Evolutionary conservation across 768 basidiomycete genomes (phyloP).

Genomic region (Solioccasus polychromus): DNA sequence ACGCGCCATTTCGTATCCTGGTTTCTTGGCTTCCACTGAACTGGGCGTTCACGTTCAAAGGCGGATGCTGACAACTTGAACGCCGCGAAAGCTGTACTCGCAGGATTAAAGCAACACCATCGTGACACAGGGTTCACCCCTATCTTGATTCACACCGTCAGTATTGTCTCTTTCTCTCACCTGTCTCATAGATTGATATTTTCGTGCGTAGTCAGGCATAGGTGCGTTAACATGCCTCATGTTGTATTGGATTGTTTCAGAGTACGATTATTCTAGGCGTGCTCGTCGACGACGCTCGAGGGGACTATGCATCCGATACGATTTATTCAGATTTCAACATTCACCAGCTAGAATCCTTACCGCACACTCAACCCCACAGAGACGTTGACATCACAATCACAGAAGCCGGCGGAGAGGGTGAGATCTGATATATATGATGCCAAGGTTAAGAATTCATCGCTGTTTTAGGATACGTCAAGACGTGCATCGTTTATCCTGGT

Average conservation of each 20-base stretch:
- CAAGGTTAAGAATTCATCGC: not conserved
- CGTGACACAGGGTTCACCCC: constrained; percentile 39
- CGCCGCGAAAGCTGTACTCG: constrained; percentile 43
- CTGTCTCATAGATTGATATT: constrained; percentile 10
- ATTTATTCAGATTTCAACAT: constrained; percentile 52
- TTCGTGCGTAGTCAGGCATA: constrained; percentile 43
- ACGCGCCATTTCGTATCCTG: not conserved
- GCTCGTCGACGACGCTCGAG: constrained; percentile 34
- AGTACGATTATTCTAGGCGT: constrained; percentile 9
- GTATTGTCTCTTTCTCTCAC: constrained; percentile 15
- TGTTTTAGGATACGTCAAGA: constrained; percentile 48
- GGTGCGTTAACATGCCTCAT: constrained; percentile 26
- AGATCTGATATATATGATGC: not conserved
- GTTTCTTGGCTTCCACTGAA: not conserved
- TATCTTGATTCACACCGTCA: constrained; percentile 58
- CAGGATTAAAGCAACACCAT: constrained; percentile 46
- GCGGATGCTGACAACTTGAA: constrained; percentile 44
- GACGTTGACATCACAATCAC: constrained; percentile 47
- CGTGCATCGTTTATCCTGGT: constrained; percentile 49
- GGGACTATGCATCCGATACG: constrained; percentile 34
- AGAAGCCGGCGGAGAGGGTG: constrained; percentile 48
- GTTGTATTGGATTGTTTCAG: not conserved
- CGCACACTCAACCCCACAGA: constrained; percentile 46
- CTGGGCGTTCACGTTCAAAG: constrained; percentile 11
- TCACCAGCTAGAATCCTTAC: constrained; percentile 41